Conservation (phyloP, 164 flowering plant genomes). For the Vitis rupestris region DNA sequence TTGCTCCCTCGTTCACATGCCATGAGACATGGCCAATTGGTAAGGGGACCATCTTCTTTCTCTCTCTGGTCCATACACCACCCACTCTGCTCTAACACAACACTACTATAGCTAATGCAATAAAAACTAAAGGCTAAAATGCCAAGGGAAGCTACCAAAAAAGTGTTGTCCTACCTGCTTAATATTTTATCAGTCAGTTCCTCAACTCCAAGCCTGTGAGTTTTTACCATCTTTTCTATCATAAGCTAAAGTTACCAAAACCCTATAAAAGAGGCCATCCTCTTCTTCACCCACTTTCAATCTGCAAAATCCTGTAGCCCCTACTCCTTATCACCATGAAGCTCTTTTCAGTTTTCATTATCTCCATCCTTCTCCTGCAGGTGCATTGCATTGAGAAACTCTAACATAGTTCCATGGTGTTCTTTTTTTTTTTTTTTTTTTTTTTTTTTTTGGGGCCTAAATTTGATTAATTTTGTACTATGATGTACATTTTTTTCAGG, state of each 20-base stretch:
- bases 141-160: constrained; percentile 13
- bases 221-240: not conserved
- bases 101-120: not conserved
- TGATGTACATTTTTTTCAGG: constrained; percentile 17
- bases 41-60: constrained; percentile 1
- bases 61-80: constrained; percentile 5
- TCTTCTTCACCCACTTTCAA: not conserved
- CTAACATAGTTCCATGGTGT: too few relatives aligned
- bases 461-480: not conserved
- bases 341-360: constrained; percentile 12
- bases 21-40: too few relatives aligned
- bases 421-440: not conserved
- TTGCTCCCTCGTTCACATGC: too few relatives aligned
- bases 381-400: constrained; percentile 7
- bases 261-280: not conserved
- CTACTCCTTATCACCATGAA: constrained; percentile 14
- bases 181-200: not conserved
- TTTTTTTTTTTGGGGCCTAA: not conserved
- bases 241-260: not conserved
- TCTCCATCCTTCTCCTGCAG: constrained; percentile 26
- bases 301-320: not conserved
- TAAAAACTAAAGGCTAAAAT: not conserved
- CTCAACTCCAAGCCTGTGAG: constrained; percentile 3
- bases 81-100: not conserved
- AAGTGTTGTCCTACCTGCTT: not conserved